Evolutionary conservation across 495 filamentous ascomycete species (phyloP), one percentile per base, ranked within the genome.

Genomic region (Penicillium tannophilum): DNA sequence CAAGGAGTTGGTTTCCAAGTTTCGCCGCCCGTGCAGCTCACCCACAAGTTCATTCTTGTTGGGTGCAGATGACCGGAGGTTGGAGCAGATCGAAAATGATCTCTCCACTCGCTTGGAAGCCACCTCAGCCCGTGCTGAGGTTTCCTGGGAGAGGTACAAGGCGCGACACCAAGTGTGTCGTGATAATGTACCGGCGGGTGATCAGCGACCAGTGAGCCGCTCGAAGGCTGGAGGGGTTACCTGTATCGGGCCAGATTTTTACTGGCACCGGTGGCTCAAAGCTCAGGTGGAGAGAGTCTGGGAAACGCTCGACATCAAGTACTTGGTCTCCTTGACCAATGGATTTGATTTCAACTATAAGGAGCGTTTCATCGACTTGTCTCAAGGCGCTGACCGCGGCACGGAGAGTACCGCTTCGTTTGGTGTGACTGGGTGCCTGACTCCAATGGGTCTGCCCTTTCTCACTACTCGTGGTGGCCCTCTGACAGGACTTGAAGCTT

Each of bases 351-450:
- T 84, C 46, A 75, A 74, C 44, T 89, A 77, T 73, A 92, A 92
- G 67, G 84, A 82, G 70, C 83, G 79, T 20, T 77, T 80, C 54
- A 79, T 83, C 51, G 90, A 96, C 50, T 67, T 91, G 2, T 91
- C 90, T 17, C 91, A 96, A 65, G 93, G 92, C 59, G 75, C 90
- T 17, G 88, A 90, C 60, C 80, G 87, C 17, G 76, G 76, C 33
- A 73, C 64, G 4, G 81, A 86, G 54, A 28, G 33, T 12, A 60
- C 33, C 31, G 74, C 75, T 4, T 73, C 76, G 0, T 73, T 70
- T 48, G 90, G 90, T 0, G 80, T 92, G 17, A 76, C 81, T 3
- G 80, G 82, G 0, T 94, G 91, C 64, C 73, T 93, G 31, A 93
- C 90, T 0, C 91, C 91, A 2, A 72, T 58, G 20, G 90, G 89